These are phyloP conservation scores for Potentilla sterilis DNA, from an alignment of 306 rosid species.

Conservation along the genomic window DNA sequence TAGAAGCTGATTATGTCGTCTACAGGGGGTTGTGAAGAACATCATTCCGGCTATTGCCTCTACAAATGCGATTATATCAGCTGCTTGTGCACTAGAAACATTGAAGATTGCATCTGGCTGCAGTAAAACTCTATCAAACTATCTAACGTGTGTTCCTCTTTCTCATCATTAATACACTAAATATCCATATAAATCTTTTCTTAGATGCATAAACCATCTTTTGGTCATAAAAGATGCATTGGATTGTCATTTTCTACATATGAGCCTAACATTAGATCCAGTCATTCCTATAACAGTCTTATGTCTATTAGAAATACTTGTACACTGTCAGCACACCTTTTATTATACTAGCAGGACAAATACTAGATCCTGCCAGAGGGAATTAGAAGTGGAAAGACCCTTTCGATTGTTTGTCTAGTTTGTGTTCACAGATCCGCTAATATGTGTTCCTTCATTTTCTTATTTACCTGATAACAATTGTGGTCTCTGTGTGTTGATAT, in stretches of 20 bases:
- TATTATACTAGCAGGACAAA: neutral
- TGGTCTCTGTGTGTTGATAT: neutral
- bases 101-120: conserved; percentile 87
- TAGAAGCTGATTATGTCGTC: conserved; percentile 24
- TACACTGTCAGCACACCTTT: neutral
- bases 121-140: conserved; percentile 93
- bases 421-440: neutral
- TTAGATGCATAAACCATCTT: neutral
- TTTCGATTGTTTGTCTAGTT: neutral
- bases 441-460: neutral
- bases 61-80: conserved; percentile 96
- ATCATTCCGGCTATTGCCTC: conserved; percentile 97
- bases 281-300: neutral
- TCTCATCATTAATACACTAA: neutral
- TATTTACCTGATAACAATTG: neutral
- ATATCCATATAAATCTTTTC: neutral
- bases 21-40: conserved; percentile 95
- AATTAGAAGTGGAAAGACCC: neutral
- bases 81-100: conserved; percentile 91
- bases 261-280: neutral
- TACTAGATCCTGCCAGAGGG: neutral
- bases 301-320: neutral
- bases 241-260: neutral
- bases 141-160: conserved; percentile 55
- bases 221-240: neutral